These are phyloP conservation scores for Globisporangium viniferum DNA, from an alignment of 352 stramenopile genomes.

Conservation along the genomic window DNA sequence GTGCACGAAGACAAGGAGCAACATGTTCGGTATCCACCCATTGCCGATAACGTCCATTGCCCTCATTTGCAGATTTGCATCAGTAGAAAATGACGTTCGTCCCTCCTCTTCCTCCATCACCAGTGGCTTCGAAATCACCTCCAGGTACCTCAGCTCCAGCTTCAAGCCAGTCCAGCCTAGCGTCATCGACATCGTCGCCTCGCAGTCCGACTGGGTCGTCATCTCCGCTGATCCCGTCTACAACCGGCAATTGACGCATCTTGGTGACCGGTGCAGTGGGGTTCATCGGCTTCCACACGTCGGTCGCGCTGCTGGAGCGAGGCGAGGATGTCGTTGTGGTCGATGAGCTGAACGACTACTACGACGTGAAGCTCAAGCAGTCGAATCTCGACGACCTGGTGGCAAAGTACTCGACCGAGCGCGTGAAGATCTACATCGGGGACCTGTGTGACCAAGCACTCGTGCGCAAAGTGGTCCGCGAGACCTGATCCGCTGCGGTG, in stretches of 20 bases:
- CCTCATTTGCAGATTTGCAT: background rate
- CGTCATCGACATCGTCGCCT: background rate
- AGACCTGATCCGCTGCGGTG: constrained; percentile 81
- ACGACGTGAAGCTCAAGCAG: constrained; percentile 97
- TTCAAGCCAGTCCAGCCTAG: background rate
- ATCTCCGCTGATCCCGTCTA: constrained; percentile 21
- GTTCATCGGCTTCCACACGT: constrained; percentile 97
- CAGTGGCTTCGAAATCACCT: background rate
- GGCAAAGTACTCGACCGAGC: constrained; percentile 40
- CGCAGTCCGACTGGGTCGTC: background rate
- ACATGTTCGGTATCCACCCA: no score
- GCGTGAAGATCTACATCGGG: constrained; percentile 81
- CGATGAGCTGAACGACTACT: constrained; percentile 99
- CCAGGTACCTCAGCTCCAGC: background rate
- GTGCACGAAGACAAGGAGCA: background rate
- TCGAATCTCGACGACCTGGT: constrained; percentile 90
- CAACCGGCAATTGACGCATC: constrained; percentile 21
- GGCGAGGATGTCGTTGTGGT: constrained; percentile 94
- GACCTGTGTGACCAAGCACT: constrained; percentile 94
- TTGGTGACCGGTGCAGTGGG: constrained; percentile 93
- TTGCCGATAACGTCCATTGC: no score
- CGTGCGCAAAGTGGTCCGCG: constrained; percentile 87
- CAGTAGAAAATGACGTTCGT: background rate
- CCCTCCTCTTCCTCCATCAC: background rate
- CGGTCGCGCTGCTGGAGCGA: constrained; percentile 79